Evolutionary conservation across 2,329 filamentous ascomycete genomes (phyloP), one percentile per base, ranked within the genome.

Genomic region (Sporothrix pseudoabietina): DNA sequence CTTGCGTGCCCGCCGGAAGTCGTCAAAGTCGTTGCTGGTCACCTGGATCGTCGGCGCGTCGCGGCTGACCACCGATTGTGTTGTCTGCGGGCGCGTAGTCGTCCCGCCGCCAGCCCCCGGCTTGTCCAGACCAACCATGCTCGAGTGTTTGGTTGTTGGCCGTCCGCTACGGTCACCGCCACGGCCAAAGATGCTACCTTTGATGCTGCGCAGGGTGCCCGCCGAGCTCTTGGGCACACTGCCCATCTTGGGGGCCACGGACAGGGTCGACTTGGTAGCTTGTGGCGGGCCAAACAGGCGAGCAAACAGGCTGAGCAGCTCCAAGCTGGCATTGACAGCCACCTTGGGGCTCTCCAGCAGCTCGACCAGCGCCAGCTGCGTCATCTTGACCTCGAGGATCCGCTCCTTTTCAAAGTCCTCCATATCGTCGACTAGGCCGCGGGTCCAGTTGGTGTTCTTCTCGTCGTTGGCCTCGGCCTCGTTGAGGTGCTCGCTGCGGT

Each of bases 361-460:
- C 81, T 98, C 95, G 3, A 96, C 82, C 26, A 99, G 87, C 4
- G 92, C 88, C 74, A 99, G 85, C 78, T 98, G 94, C 12, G 95
- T 98, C 89, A 98, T 97, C 81, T 97, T 97, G 75, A 98, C 90
- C 81, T 98, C 93, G n/a, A 99, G 83, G 57, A 99, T 91, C 68
- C 89, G 88, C 80, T 94, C 93, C 79, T 94, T 97, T 79, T 98
- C 94, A 35, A 90, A 89, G 73, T 90, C 89, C 75, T 94, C 91
- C 89, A 98, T 93, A 61, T 92, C 89, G 76, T 95, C 92, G 0
- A 97, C 87, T 65, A 93, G 79, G 3, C 90, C 89, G 75, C 78
- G 80, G n/a, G 57, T 47, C 52, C 49, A 35, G n/a, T 30, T 4
- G 0, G 68, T 30, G 3, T 76, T 68, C 66, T 80, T 82, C 63